A percentile compares a stretch with the other conserved stretches of the same genome.
Conservation (phyloP, 2,329 filamentous ascomycete species). For the Microascus cirrosus region DNA sequence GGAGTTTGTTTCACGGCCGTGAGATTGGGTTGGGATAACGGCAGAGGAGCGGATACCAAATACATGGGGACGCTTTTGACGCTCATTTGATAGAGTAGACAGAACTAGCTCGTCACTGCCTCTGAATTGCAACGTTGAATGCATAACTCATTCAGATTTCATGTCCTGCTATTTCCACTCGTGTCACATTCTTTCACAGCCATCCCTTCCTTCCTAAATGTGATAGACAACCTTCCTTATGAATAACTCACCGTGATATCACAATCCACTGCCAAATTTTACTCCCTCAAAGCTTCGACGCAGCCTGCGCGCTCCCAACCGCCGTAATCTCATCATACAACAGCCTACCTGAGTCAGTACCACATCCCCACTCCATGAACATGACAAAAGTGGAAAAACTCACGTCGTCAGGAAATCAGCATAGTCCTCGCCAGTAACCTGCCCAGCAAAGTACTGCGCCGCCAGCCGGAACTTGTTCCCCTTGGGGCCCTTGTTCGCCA, state of each 20-base stretch:
- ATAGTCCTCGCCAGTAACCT: conserved; percentile 96
- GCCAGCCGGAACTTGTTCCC: conserved; percentile 89
- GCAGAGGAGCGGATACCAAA: too few species aligned
- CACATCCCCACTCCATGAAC: neutral
- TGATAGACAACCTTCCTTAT: neutral
- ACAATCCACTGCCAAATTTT: neutral
- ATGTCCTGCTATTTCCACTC: neutral
- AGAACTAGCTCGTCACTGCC: neutral
- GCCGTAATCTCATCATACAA: conserved; percentile 83
- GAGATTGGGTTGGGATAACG: too few species aligned
- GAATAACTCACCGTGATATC: neutral
- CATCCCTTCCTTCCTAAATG: neutral
- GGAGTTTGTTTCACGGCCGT: too few species aligned
- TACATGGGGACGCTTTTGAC: too few species aligned
- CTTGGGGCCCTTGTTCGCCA: conserved; percentile 64
- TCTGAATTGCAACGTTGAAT: neutral
- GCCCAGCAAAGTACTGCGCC: conserved; percentile 81
- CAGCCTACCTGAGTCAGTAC: conserved; percentile 37
- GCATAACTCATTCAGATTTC: neutral
- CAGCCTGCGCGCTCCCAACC: conserved; percentile 48
- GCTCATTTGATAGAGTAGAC: too few species aligned
- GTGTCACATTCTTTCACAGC: neutral
- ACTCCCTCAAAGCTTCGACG: conserved; percentile 48
- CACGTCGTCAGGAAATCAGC: conserved; percentile 86
- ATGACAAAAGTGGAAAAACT: conserved; percentile 23